Evolutionary conservation across 768 basidiomycete genomes (phyloP).

Genomic region (Kwoniella heveanensis): DNA sequence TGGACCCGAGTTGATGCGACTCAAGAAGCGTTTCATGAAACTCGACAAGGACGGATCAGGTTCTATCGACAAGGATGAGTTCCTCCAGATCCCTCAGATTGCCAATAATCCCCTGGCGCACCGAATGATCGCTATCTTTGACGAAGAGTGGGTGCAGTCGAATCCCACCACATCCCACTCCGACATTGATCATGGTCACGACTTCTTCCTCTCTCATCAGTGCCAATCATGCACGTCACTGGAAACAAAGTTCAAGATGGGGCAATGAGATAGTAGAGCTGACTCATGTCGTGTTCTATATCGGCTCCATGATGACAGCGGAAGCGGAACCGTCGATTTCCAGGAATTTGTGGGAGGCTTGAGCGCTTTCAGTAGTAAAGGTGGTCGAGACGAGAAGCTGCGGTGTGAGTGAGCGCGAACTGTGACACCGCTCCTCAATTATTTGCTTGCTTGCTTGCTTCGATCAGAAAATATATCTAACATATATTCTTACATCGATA

Average conservation of each 20-base stretch:
- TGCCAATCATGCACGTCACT: too few relatives aligned
- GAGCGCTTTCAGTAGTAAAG: constrained; percentile 95
- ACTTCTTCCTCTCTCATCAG: too few relatives aligned
- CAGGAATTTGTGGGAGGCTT: constrained; percentile 98
- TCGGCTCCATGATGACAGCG: too few relatives aligned
- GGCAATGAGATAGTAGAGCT: too few relatives aligned
- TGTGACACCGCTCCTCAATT: too few relatives aligned
- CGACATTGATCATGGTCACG: too few relatives aligned
- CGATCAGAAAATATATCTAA: too few relatives aligned
- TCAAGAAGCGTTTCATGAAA: constrained; percentile 99
- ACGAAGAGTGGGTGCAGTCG: constrained; percentile 98
- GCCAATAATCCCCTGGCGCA: constrained; percentile 95
- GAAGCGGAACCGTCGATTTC: constrained; percentile 97
- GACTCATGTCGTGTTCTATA: too few relatives aligned
- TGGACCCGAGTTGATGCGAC: constrained; percentile 83
- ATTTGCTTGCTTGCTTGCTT: too few relatives aligned
- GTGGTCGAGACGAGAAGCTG: constrained; percentile 94
- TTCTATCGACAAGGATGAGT: constrained; percentile 97
- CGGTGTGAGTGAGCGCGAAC: constrained; percentile 84
- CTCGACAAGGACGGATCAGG: constrained; percentile 97
- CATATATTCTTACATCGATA: too few relatives aligned
- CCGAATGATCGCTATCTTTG: constrained; percentile 99
- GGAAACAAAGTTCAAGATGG: too few relatives aligned
- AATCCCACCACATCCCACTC: too few relatives aligned
- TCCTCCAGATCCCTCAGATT: constrained; percentile 97